Evolutionary conservation across 768 basidiomycete species (phyloP).

Genomic region (Calocera viscosa): DNA sequence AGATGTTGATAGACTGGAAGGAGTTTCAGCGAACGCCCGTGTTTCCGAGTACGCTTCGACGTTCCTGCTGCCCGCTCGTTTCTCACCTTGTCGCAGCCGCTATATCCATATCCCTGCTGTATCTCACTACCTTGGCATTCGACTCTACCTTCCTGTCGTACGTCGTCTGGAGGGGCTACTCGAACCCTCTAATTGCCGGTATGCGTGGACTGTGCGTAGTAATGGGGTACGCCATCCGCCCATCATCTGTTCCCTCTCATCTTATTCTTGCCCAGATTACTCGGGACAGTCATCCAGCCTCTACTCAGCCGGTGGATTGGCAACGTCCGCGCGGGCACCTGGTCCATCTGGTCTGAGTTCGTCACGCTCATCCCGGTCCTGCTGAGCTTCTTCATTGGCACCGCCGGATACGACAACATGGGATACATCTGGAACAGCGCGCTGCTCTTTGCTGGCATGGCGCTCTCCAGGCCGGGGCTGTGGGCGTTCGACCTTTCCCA

Average conservation of each 20-base stretch:
- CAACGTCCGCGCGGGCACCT: constrained; percentile 37
- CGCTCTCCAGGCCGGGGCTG: constrained; percentile 36
- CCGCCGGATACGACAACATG: constrained; percentile 11
- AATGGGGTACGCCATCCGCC: constrained; percentile 21
- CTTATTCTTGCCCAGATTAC: constrained; percentile 22
- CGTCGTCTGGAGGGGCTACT: constrained; percentile 36
- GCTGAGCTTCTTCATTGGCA: constrained; percentile 30
- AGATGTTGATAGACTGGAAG: constrained; percentile 26
- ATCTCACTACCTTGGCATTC: constrained; percentile 25
- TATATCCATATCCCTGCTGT: neutral
- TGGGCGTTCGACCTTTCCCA: constrained; percentile 45
- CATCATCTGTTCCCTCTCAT: neutral
- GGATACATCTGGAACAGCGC: constrained; percentile 28
- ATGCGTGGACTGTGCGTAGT: constrained; percentile 38
- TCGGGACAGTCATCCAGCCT: constrained; percentile 37
- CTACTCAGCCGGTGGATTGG: constrained; percentile 34
- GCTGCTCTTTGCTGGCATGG: constrained; percentile 39
- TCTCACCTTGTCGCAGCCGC: neutral
- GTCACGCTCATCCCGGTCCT: constrained; percentile 37
- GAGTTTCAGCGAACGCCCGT: constrained; percentile 32
- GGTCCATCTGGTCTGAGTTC: constrained; percentile 39
- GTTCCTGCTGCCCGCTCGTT: neutral
- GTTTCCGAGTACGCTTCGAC: constrained; percentile 30
- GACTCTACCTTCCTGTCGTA: constrained; percentile 44
- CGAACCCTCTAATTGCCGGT: constrained; percentile 38